Conservation (phyloP, 2,329 filamentous ascomycete species). For the Paecilomyces dactylethromorphus region DNA sequence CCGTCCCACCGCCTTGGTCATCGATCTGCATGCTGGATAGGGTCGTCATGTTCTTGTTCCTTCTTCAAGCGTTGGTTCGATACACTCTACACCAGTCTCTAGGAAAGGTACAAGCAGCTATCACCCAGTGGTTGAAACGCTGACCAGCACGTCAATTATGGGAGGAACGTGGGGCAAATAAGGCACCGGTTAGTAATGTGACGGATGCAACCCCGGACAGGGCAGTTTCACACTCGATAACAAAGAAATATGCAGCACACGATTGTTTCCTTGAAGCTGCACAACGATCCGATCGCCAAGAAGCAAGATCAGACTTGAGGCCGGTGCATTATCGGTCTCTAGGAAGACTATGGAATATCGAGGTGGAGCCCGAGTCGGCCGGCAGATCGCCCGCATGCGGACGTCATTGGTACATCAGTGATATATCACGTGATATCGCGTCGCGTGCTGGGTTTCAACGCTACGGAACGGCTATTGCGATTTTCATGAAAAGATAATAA, state of each 20-base stretch:
- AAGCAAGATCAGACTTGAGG: not conserved
- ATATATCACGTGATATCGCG: constrained; percentile 16
- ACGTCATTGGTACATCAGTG: constrained; percentile 24
- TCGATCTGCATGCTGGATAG: constrained; percentile 21
- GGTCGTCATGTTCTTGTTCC: constrained; percentile 17
- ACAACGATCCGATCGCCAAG: not conserved
- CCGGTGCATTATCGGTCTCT: not conserved
- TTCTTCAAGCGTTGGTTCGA: not conserved
- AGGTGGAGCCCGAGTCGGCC: not conserved
- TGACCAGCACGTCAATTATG: not conserved
- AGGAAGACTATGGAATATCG: not conserved
- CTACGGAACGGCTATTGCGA: too few relatives aligned
- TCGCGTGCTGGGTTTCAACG: not conserved
- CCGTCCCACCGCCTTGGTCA: constrained; percentile 16
- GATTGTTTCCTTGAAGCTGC: not conserved
- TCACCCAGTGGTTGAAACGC: not conserved
- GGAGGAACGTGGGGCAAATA: not conserved
- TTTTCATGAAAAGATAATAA: too few relatives aligned
- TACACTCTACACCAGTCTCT: not conserved
- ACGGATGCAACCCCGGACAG: not conserved
- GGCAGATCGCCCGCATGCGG: constrained; percentile 21
- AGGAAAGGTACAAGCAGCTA: not conserved
- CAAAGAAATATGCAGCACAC: not conserved
- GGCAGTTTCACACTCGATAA: not conserved
- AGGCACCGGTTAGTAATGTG: not conserved